Percentiles rank a stretch among this genome's conserved stretches.
These are phyloP conservation scores for Diaporthe sp. DNA, from an alignment of 2,329 filamentous ascomycete genomes.

Conservation along the genomic window DNA sequence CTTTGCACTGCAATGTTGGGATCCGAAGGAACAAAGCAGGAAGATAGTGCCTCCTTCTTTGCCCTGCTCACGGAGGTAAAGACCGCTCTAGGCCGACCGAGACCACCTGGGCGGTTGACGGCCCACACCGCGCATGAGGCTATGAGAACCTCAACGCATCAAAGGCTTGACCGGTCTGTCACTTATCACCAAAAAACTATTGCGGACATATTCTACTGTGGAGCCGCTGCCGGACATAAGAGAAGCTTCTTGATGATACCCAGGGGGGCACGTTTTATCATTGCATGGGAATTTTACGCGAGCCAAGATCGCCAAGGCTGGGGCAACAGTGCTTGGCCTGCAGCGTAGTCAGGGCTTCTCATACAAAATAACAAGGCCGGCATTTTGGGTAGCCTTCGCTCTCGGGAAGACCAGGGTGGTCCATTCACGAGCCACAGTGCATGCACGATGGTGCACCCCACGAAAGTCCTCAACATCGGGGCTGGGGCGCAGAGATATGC, in stretches of 20 bases:
- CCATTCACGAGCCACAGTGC: not conserved
- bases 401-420: not conserved
- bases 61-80: not conserved
- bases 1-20: no score
- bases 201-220: not conserved
- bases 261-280: not conserved
- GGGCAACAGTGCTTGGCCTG: constrained; percentile 13
- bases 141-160: no score
- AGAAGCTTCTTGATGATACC: not conserved
- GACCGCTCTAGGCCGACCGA: not conserved
- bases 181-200: not conserved
- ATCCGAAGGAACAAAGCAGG: not conserved
- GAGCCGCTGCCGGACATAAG: not conserved
- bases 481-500: constrained; percentile 8
- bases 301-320: constrained; percentile 25
- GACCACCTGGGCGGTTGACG: no score
- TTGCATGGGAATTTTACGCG: not conserved
- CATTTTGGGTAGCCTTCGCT: constrained; percentile 24
- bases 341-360: constrained; percentile 10
- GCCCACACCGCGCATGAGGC: not conserved
- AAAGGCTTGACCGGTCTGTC: not conserved
- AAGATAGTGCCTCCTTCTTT: no score
- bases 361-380: not conserved
- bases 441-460: not conserved
- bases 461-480: not conserved